Conservation (phyloP, 805 yeast genomes). For the Yarrowia phangngaensis region DNA sequence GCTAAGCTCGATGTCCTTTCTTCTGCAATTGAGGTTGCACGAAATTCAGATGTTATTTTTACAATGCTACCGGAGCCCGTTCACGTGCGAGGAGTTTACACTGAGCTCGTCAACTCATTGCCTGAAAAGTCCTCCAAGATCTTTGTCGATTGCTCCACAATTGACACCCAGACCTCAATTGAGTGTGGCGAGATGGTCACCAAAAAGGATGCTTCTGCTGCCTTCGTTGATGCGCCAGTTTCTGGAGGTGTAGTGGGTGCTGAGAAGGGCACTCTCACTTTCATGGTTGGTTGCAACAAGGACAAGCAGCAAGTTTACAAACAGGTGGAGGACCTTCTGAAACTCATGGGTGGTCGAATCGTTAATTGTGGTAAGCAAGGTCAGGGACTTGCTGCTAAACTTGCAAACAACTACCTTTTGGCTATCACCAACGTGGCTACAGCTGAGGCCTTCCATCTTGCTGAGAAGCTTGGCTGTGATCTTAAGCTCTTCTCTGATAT, state of each 20-base stretch:
- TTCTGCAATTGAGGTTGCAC: slow-evolving; percentile 34
- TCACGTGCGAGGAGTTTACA: slow-evolving; percentile 46
- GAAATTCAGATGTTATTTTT: slow-evolving; percentile 39
- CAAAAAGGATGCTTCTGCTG: slow-evolving; percentile 39
- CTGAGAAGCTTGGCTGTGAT: slow-evolving; percentile 49
- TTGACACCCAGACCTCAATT: slow-evolving; percentile 49
- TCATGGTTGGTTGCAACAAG: slow-evolving; percentile 49
- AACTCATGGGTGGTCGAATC: slow-evolving; percentile 48
- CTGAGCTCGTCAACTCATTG: slow-evolving; percentile 41
- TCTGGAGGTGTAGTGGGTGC: slow-evolving; percentile 58
- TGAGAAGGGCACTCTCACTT: slow-evolving; percentile 48
- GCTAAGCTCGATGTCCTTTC: slow-evolving; percentile 30
- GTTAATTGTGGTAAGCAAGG: slow-evolving; percentile 53
- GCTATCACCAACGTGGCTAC: slow-evolving; percentile 54
- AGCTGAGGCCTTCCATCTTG: slow-evolving; percentile 53
- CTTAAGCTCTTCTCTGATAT: slow-evolving; percentile 47
- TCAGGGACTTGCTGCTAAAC: slow-evolving; percentile 52
- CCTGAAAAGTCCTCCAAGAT: slow-evolving; percentile 31
- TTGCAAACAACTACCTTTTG: slow-evolving; percentile 51
- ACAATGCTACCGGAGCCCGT: slow-evolving; percentile 56
- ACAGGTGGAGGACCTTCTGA: slow-evolving; percentile 34
- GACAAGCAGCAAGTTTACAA: slow-evolving; percentile 11
- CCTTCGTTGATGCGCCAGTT: slow-evolving; percentile 53
- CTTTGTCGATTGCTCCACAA: slow-evolving; percentile 51
- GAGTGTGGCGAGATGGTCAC: slow-evolving; percentile 43